Evolutionary conservation across 106 monocot genomes (phyloP).

Genomic region (Dioscorea dumetorum): DNA sequence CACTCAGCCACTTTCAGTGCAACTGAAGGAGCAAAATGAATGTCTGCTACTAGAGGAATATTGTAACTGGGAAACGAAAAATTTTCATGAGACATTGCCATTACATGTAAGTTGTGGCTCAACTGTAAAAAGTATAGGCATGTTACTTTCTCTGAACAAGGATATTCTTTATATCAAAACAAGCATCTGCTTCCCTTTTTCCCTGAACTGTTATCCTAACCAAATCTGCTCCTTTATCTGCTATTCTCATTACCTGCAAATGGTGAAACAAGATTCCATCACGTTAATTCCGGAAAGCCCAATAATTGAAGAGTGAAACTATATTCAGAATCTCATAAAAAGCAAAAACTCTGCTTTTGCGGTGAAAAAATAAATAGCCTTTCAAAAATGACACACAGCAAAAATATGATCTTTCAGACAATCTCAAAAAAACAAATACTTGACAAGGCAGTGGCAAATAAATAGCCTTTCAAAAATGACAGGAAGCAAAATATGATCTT

Average conservation of each 20-base stretch:
- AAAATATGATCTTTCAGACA: no score
- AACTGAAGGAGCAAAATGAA: slow-evolving; percentile 96
- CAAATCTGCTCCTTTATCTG: slow-evolving; percentile 96
- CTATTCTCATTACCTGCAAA: slow-evolving; percentile 93
- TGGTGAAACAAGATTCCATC: neutral
- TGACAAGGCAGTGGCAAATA: no score
- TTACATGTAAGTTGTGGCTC: neutral
- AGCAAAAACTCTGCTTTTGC: no score
- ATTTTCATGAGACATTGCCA: no score
- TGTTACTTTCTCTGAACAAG: slow-evolving; percentile 92
- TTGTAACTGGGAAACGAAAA: slow-evolving; percentile 59
- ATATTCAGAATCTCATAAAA: no score
- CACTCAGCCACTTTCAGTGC: slow-evolving; percentile 97
- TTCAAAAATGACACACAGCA: no score
- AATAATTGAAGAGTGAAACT: neutral
- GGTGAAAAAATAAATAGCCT: no score
- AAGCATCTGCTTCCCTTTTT: slow-evolving; percentile 97
- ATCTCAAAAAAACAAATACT: no score
- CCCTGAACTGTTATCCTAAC: slow-evolving; percentile 99
- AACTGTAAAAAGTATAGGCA: no score
- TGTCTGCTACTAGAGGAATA: slow-evolving; percentile 97
- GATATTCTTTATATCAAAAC: slow-evolving; percentile 95
- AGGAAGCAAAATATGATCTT: no score
- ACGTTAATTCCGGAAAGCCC: no score
- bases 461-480: no score